Evolutionary conservation across 2,329 filamentous ascomycete genomes (phyloP).

Genomic region (Trichoderma asperellum): DNA sequence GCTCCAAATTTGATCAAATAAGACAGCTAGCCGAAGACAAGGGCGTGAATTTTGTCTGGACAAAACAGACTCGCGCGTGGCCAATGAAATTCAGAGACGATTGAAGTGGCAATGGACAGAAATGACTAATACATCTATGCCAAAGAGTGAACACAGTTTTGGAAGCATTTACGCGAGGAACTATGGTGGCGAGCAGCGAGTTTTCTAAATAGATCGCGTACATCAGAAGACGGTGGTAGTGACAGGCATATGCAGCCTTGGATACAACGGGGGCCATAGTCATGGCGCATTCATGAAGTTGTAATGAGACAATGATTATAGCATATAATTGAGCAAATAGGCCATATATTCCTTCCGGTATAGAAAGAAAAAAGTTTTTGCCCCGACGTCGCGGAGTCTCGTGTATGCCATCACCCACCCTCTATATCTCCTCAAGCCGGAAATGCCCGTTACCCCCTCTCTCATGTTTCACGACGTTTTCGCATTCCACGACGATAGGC

Average conservation of each 20-base stretch:
- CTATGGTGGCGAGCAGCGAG: not conserved
- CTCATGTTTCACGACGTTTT: not conserved
- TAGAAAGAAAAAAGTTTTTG: not conserved
- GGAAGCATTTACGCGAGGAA: not conserved
- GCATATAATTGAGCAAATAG: not conserved
- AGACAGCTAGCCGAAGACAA: conserved; percentile 31
- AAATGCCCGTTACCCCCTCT: not conserved
- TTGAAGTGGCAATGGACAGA: not conserved
- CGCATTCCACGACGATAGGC: too few relatives aligned
- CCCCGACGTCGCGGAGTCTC: not conserved
- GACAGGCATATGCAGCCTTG: not conserved
- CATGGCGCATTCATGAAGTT: not conserved
- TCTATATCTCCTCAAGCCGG: not conserved
- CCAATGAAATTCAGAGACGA: conserved; percentile 35
- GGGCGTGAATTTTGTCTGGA: conserved; percentile 40
- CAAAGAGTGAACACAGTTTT: not conserved
- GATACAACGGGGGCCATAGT: not conserved
- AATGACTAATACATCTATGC: not conserved
- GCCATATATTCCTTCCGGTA: not conserved
- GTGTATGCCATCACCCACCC: not conserved
- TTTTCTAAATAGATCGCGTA: not conserved
- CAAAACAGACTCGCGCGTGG: conserved; percentile 40
- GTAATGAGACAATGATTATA: not conserved
- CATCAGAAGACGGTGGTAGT: not conserved
- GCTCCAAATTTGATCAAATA: conserved; percentile 40